These are phyloP conservation scores for Talaromyces marneffei DNA, from an alignment of 2,329 filamentous ascomycete species.

Conservation along the genomic window DNA sequence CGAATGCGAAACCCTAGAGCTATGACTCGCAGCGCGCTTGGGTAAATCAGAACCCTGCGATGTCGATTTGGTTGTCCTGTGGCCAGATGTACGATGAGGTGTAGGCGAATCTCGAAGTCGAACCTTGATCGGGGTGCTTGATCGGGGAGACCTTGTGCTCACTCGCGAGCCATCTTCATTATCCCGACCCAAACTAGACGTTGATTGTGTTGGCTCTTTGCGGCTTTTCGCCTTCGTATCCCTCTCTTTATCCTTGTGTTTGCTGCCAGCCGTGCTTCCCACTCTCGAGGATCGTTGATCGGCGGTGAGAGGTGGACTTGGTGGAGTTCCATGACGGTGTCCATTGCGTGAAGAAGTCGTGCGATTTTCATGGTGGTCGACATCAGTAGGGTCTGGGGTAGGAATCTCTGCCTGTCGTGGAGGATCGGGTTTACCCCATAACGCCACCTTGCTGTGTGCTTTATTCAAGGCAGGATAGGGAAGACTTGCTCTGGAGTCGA, in stretches of 20 bases:
- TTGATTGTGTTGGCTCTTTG: conserved; percentile 37
- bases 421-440: conserved; percentile 51
- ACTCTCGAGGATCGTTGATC: conserved; percentile 37
- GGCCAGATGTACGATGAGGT: conserved; percentile 31
- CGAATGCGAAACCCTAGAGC: conserved; percentile 30
- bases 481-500: conserved; percentile 46
- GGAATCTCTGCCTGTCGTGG: conserved; percentile 39
- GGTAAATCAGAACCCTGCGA: conserved; percentile 25
- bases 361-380: conserved; percentile 33
- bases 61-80: conserved; percentile 32
- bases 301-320: conserved; percentile 45
- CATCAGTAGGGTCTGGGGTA: conserved; percentile 68
- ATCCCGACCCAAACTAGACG: conserved; percentile 36
- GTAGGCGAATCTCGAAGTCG: conserved; percentile 31
- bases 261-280: conserved; percentile 27
- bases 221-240: conserved; percentile 33
- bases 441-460: conserved; percentile 81
- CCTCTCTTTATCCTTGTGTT: conserved; percentile 20
- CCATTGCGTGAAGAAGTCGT: conserved; percentile 28
- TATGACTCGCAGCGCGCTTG: conserved; percentile 28
- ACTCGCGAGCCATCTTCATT: conserved; percentile 34
- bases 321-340: conserved; percentile 33
- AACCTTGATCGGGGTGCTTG: conserved; percentile 36
- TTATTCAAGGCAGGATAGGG: conserved; percentile 84
- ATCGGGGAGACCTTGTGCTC: conserved; percentile 30